These are phyloP conservation scores for Kodamaea nitidulidarum DNA, from an alignment of 805 yeast species.

Conservation along the genomic window DNA sequence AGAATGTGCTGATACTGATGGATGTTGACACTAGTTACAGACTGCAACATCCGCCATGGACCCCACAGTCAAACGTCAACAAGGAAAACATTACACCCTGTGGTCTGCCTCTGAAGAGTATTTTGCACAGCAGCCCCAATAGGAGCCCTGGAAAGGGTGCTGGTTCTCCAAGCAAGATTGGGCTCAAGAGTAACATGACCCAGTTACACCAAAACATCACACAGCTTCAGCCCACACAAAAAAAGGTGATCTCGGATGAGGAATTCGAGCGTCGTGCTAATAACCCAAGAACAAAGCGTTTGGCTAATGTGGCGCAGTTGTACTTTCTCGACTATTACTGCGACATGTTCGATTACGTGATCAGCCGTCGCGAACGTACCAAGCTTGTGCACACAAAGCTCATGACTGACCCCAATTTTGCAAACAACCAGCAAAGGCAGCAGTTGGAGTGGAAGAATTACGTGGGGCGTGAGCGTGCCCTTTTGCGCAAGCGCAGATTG, in stretches of 20 bases:
- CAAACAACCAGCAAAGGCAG: slow-evolving; percentile 28
- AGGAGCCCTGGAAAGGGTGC: slow-evolving; percentile 1
- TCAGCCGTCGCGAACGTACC: slow-evolving; percentile 80
- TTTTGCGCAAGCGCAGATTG: slow-evolving; percentile 80
- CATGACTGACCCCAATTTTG: slow-evolving; percentile 46
- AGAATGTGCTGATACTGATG: slow-evolving; percentile 39
- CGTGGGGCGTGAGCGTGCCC: slow-evolving; percentile 77
- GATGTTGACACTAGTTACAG: slow-evolving; percentile 35
- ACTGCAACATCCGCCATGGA: slow-evolving; percentile 14
- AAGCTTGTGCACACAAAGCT: slow-evolving; percentile 61
- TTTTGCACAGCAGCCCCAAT: slow-evolving; percentile 30
- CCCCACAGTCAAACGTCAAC: slow-evolving; percentile 18
- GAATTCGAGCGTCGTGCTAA: slow-evolving; percentile 59
- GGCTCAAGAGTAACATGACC: slow-evolving; percentile 8
- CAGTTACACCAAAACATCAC: slow-evolving; percentile 19
- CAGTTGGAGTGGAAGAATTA: slow-evolving; percentile 68
- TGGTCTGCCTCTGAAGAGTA: slow-evolving; percentile 33
- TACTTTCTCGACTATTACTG: slow-evolving; percentile 93
- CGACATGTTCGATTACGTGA: slow-evolving; percentile 90
- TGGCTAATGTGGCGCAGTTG: slow-evolving; percentile 89
- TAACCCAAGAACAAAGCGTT: slow-evolving; percentile 72
- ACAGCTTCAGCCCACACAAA: slow-evolving; percentile 27
- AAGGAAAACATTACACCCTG: slow-evolving; percentile 37
- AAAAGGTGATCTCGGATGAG: slow-evolving; percentile 22
- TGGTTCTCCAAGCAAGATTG: background rate